Base-by-base conservation (phyloP, 331 rosid genomes). In the Pyrus hybrid region DNA sequence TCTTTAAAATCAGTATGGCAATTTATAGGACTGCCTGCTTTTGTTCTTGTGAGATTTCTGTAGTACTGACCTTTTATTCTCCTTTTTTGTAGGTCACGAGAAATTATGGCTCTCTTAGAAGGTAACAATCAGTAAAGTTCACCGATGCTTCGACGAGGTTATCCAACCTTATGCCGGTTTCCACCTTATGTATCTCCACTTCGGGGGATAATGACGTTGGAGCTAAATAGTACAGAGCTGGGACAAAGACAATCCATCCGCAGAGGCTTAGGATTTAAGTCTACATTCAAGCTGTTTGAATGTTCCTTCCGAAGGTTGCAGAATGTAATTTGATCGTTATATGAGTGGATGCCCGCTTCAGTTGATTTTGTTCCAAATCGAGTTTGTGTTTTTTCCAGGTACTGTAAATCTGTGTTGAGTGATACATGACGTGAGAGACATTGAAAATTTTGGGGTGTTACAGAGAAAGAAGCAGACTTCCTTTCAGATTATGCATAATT, bases 31-130 rank as follows among this genome's bases (percentile, higher is more conserved):
- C 25, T 57, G 22, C 20, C 28, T 2, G 18, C 26, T 73, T 69
- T 56, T 63, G n/a, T 63, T n/a, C 70, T 61, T 22, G 35, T 26
- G 71, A 32, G 10, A 10, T 58, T 73, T 69, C 6, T 35, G 17
- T 25, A 41, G 70, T 67, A 72, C 76, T 79, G 63, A 58, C n/a
- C 56, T 33, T 67, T 21, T 63, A 10, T 32, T 80, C 33, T 80
- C 71, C 62, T 58, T 43, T 54, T 85, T 82, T 58, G 60, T 66
- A 94, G 99, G 93, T 89, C 74, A 82, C 96, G 33, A 94, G 93
- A 88, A 92, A 80, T 78, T 94, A 94, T n/a, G 99, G 99, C 45
- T 89, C 91, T 81, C 85, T 94, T 70, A 85, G 97, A 85, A 86
- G 91, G 86, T 93, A 85, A 86, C 60, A 54, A 71, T 49, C 30